A percentile compares a stretch with the other conserved stretches of the same genome.
Conservation (phyloP, 73 alveolate genomes). For the Paramecium bursaria region DNA sequence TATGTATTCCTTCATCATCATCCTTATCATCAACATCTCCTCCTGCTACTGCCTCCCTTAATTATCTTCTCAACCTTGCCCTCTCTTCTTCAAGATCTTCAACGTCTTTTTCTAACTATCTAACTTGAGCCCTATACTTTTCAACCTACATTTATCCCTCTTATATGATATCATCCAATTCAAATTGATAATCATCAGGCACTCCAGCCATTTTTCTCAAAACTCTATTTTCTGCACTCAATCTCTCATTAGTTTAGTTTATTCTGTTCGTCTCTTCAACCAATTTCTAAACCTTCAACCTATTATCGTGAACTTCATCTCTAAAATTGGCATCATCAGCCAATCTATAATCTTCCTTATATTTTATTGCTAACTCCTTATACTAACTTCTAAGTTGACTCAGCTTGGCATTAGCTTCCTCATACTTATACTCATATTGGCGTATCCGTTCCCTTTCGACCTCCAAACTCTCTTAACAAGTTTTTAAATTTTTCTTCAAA, state of each 20-base stretch:
- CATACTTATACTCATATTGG: too few species aligned
- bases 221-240: constrained; percentile 90
- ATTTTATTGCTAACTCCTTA: neutral
- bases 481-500: too few species aligned
- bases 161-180: constrained; percentile 85
- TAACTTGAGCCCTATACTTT: constrained; percentile 93
- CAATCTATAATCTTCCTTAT: constrained; percentile 15
- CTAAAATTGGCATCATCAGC: constrained; percentile 50
- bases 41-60: constrained; percentile 58
- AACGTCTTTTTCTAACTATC: constrained; percentile 91
- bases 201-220: constrained; percentile 95
- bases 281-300: constrained; percentile 46
- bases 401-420: too few species aligned
- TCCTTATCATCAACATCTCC: constrained; percentile 35
- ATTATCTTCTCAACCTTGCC: constrained; percentile 63
- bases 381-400: constrained; percentile 18
- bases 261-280: constrained; percentile 60
- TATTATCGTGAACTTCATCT: constrained; percentile 64
- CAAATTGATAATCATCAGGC: constrained; percentile 94
- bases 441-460: too few species aligned
- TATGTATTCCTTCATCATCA: neutral
- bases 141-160: constrained; percentile 93
- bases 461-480: too few species aligned
- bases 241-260: constrained; percentile 40
- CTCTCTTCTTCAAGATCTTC: constrained; percentile 96